Evolutionary conservation across 371 early-diverging fungal species (phyloP).

Genomic region (Mortierella sp.): DNA sequence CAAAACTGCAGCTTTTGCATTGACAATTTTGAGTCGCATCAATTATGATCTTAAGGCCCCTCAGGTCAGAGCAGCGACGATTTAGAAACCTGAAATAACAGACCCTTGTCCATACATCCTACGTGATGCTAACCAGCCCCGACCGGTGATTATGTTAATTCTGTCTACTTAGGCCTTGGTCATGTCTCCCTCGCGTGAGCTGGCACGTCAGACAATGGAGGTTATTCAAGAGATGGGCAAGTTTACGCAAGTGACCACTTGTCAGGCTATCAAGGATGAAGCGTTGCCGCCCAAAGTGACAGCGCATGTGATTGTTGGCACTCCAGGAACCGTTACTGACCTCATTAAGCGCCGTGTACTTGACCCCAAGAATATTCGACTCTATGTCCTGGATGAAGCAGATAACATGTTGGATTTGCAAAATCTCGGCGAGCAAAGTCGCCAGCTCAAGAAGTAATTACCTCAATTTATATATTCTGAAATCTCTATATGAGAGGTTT

Average conservation of each 20-base stretch:
- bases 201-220: slow-evolving; percentile 96
- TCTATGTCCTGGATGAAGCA: slow-evolving; percentile 95
- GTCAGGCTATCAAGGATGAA: slow-evolving; percentile 85
- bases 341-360: slow-evolving; percentile 74
- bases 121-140: not conserved
- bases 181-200: slow-evolving; percentile 97
- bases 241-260: slow-evolving; percentile 80
- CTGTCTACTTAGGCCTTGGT: slow-evolving; percentile 89
- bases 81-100: not conserved
- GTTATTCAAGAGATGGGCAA: slow-evolving; percentile 92
- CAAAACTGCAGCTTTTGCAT: slow-evolving; percentile 97
- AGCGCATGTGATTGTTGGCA: slow-evolving; percentile 94
- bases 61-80: slow-evolving; percentile 56
- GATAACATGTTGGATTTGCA: slow-evolving; percentile 95
- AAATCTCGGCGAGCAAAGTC: slow-evolving; percentile 89
- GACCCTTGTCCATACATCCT: not conserved
- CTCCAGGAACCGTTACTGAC: slow-evolving; percentile 94
- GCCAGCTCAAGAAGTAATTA: slow-evolving; percentile 79
- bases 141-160: not conserved
- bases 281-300: slow-evolving; percentile 62
- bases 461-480: not conserved
- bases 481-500: not conserved
- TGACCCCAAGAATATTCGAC: slow-evolving; percentile 67
- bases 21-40: slow-evolving; percentile 89
- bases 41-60: slow-evolving; percentile 63